Evolutionary conservation across 257 asterid genomes (phyloP), one percentile per base, ranked within the genome.

Genomic region (Scutellaria galericulata): DNA sequence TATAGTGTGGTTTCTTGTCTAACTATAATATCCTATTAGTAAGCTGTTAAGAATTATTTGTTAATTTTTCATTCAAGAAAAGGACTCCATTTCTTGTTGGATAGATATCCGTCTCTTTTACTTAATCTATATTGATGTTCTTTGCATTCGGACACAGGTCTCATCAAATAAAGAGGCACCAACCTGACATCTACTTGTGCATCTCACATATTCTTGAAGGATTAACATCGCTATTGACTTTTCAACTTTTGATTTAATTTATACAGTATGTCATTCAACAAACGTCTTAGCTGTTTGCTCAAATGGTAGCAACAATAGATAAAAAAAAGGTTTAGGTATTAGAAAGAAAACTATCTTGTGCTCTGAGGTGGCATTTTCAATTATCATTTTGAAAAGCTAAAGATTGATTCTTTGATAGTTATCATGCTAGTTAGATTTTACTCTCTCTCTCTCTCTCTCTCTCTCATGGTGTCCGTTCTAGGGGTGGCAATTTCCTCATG

Each of bases 161-260:
- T 5, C 37, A 4, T 4, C 37, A 31, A 31, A 31, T 31, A 4
- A 31, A 31, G 37, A 31, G 37, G 12, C 7, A 20, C 41, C 50
- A 41, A 1, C 44, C 12, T 68, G 39, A 52, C 22, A 42, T 24
- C 27, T 39, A 35, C 59, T 41, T 0, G 9, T 12, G 44, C 55
- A 22, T 52, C 40, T 27, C 7, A n/a, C 60, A 47, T 35, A 50
- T 50, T 13, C n/a, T 40, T 41, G 53, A 51, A 62, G 64, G 77
- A 20, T 46, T 22, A 9, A 27, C 0, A 18, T 45, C 18, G 20
- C 8, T 37, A 47, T 53, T 5, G 12, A 15, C 10, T 37, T 74
- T 13, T 35, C 5, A 39, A 47, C 48, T 37, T 20, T 39, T 3
- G 42, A 59, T 7, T 40, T 37, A 39, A 57, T 13, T 20, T 46